Percentiles rank a stretch among this genome's conserved stretches.
These are phyloP conservation scores for Laburnicola sp. DNA, from an alignment of 2,329 filamentous ascomycete genomes.

Conservation along the genomic window DNA sequence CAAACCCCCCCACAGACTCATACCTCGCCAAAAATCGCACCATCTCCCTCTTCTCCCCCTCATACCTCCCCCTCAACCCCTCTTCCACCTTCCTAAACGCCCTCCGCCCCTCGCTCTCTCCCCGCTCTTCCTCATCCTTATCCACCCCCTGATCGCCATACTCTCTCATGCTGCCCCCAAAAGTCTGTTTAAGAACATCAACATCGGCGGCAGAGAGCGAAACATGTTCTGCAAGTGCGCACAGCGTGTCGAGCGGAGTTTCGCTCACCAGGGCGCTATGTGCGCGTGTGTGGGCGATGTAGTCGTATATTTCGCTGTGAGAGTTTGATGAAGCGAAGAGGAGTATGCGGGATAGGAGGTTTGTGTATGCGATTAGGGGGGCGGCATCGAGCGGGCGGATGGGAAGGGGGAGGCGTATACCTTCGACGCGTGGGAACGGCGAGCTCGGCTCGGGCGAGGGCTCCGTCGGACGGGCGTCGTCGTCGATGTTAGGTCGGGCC, in stretches of 20 bases:
- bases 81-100: no score
- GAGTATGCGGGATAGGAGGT: not conserved
- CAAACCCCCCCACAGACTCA: constrained; percentile 10
- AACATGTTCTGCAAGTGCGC: not conserved
- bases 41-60: no score
- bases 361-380: constrained; percentile 2
- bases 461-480: no score
- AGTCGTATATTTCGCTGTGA: not conserved
- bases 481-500: not conserved
- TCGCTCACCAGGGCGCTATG: not conserved
- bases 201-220: no score
- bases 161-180: no score
- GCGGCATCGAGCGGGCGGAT: not conserved
- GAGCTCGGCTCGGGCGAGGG: not conserved
- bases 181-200: no score
- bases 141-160: not conserved
- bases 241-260: not conserved
- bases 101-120: not conserved
- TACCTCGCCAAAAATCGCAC: constrained; percentile 12
- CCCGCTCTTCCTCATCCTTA: not conserved
- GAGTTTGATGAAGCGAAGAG: constrained; percentile 7
- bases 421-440: no score
- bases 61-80: not conserved
- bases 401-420: not conserved
- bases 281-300: not conserved